These are phyloP conservation scores for Gossypium laxum DNA, from an alignment of 441 rosid species.

Conservation along the genomic window DNA sequence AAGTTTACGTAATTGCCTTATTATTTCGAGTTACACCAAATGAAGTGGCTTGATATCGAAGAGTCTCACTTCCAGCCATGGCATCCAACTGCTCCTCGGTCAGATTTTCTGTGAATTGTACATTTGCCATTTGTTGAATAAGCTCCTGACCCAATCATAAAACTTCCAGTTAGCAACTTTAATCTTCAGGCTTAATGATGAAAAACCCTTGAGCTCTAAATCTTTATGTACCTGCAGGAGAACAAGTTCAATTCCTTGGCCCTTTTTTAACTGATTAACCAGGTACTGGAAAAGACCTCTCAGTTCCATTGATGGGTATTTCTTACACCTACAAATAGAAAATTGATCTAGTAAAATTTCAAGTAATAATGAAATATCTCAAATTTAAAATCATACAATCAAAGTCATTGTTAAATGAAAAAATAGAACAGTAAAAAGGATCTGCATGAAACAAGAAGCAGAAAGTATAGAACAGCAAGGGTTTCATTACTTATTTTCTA, in stretches of 20 bases:
- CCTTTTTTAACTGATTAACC: slow-evolving; percentile 91
- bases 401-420: slow-evolving; percentile 7
- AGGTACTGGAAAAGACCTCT: slow-evolving; percentile 98
- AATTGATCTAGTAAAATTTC: slow-evolving; percentile 8
- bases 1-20: slow-evolving; percentile 44
- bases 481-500: background rate
- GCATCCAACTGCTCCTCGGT: slow-evolving; percentile 99
- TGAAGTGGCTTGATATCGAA: slow-evolving; percentile 95
- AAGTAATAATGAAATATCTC: background rate
- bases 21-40: slow-evolving; percentile 87
- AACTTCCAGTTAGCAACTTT: slow-evolving; percentile 20
- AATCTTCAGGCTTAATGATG: slow-evolving; percentile 9
- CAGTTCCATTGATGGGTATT: slow-evolving; percentile 98
- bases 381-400: slow-evolving; percentile 9
- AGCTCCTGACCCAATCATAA: slow-evolving; percentile 62
- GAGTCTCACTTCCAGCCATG: slow-evolving; percentile 99
- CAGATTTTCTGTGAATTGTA: slow-evolving; percentile 92
- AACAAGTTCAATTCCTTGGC: slow-evolving; percentile 95
- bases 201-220: slow-evolving; percentile 15
- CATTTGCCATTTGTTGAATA: slow-evolving; percentile 99
- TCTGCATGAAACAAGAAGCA: background rate
- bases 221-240: slow-evolving; percentile 65
- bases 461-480: background rate
- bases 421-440: background rate
- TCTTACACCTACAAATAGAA: slow-evolving; percentile 66